These are phyloP conservation scores for Forsythia viridissima DNA, from an alignment of 257 asterid species.

Conservation along the genomic window DNA sequence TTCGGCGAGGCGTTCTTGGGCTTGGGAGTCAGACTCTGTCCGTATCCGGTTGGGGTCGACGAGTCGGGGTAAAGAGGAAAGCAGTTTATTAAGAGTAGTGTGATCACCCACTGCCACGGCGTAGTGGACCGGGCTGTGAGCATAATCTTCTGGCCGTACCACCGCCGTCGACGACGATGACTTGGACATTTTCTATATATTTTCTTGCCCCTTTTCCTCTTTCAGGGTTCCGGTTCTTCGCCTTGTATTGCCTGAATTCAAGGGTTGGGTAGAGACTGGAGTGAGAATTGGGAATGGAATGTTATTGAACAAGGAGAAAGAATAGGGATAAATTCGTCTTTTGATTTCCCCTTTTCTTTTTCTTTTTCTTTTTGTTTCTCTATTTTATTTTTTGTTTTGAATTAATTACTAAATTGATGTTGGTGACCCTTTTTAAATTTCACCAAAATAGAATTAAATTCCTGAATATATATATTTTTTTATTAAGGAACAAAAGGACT, in stretches of 20 bases:
- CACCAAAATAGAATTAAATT: no score
- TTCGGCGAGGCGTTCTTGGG: conserved; percentile 65
- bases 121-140: conserved; percentile 79
- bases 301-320: conserved; percentile 17
- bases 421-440: no score
- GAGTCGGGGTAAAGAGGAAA: conserved; percentile 57
- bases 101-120: conserved; percentile 79
- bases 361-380: neutral
- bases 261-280: neutral
- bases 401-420: no score
- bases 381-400: neutral
- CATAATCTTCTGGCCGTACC: conserved; percentile 65
- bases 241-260: neutral
- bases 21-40: conserved; percentile 65
- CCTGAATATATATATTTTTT: no score
- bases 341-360: neutral
- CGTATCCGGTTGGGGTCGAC: conserved; percentile 48
- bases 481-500: no score
- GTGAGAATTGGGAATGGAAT: conserved; percentile 27
- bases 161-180: conserved; percentile 41
- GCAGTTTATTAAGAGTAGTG: conserved; percentile 50
- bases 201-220: neutral
- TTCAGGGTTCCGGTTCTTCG: neutral
- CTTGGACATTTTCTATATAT: conserved; percentile 45
- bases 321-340: conserved; percentile 22